Conservation (phyloP, 257 asterid genomes). For the Primulina tabacum region DNA sequence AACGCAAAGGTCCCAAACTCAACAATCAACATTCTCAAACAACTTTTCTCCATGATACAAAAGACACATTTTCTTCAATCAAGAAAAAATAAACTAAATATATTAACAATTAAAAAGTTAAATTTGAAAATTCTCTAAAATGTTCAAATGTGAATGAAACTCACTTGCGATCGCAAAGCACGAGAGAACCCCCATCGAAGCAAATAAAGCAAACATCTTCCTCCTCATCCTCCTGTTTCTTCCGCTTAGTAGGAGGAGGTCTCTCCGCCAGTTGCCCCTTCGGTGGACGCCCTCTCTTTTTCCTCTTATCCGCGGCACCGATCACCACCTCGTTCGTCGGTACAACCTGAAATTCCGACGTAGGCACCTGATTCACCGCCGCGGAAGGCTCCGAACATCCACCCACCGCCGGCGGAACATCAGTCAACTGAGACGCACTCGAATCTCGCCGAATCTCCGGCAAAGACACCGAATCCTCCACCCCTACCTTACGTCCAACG, state of each 20-base stretch:
- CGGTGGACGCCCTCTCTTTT: slow-evolving; percentile 72
- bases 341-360: slow-evolving; percentile 15
- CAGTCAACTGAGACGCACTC: slow-evolving; percentile 29
- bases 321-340: slow-evolving; percentile 26
- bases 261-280: slow-evolving; percentile 37
- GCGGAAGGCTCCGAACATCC: slow-evolving; percentile 26
- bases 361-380: slow-evolving; percentile 29
- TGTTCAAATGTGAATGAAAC: slow-evolving; percentile 25
- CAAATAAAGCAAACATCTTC: slow-evolving; percentile 97
- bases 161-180: slow-evolving; percentile 94
- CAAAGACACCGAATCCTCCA: slow-evolving; percentile 25
- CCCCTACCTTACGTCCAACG: slow-evolving; percentile 26
- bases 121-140: not conserved
- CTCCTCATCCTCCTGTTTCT: slow-evolving; percentile 55
- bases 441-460: slow-evolving; percentile 25
- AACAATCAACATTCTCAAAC: not conserved
- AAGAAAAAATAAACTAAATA: not conserved
- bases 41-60: not conserved
- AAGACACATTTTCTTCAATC: not conserved
- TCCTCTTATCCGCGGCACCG: slow-evolving; percentile 41
- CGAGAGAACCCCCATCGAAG: slow-evolving; percentile 92
- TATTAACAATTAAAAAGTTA: not conserved
- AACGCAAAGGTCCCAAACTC: slow-evolving; percentile 11
- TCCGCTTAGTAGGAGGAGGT: slow-evolving; percentile 51
- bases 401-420: slow-evolving; percentile 23